Percentiles rank a stretch among this genome's conserved stretches.
phyloP scores from a whole-genome alignment of 495 filamentous ascomycete species.

The Chlorociboria aeruginascens region DNA sequence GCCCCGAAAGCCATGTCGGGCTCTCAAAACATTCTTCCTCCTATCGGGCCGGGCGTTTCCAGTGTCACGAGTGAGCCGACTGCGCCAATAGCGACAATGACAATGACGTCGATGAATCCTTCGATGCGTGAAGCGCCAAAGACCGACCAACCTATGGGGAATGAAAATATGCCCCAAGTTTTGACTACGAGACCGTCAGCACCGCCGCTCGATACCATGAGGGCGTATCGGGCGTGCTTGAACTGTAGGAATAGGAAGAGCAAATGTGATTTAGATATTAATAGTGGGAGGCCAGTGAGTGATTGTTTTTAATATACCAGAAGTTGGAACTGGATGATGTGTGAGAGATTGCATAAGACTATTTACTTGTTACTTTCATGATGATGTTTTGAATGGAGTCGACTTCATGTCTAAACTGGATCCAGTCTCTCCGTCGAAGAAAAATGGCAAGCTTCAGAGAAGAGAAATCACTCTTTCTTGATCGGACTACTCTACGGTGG shows the following conservation, averaged over 20 bases:
- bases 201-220: slow-evolving; percentile 27
- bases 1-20: too few relatives aligned
- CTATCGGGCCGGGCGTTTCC: too few relatives aligned
- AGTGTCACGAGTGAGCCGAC: too few relatives aligned
- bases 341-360: neutral
- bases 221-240: slow-evolving; percentile 50
- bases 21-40: too few relatives aligned
- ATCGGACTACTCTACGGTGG: too few relatives aligned
- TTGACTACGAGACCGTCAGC: slow-evolving; percentile 1
- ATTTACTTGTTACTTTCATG: neutral
- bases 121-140: too few relatives aligned
- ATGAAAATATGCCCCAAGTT: neutral
- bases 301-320: slow-evolving; percentile 2
- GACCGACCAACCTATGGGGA: neutral
- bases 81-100: too few relatives aligned
- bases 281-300: slow-evolving; percentile 16
- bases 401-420: too few relatives aligned
- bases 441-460: neutral
- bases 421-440: neutral
- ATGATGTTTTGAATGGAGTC: too few relatives aligned
- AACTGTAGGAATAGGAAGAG: slow-evolving; percentile 52
- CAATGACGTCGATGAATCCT: too few relatives aligned
- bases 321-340: neutral
- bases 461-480: too few relatives aligned
- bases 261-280: slow-evolving; percentile 49